A percentile compares a stretch with the other conserved stretches of the same genome.
These are phyloP conservation scores for Ophioceras dolichostomum DNA, from an alignment of 2,329 filamentous ascomycete genomes.

Conservation along the genomic window DNA sequence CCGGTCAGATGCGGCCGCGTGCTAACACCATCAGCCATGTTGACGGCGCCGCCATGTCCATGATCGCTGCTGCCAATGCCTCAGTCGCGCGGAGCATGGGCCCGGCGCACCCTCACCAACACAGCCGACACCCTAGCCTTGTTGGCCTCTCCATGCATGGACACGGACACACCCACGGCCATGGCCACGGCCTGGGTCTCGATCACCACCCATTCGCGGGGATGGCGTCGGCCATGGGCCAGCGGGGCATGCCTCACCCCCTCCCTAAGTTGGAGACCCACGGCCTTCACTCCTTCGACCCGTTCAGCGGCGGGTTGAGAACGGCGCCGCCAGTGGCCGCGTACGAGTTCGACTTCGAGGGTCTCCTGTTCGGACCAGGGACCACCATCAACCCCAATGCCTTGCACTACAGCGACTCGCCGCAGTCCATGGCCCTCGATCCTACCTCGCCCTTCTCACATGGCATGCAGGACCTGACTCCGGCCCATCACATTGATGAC, in stretches of 20 bases:
- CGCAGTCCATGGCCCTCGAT: constrained; percentile 53
- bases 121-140: constrained; percentile 64
- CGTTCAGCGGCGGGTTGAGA: constrained; percentile 51
- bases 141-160: constrained; percentile 49
- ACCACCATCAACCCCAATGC: constrained; percentile 60
- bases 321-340: constrained; percentile 61
- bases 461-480: constrained; percentile 44
- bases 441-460: constrained; percentile 17
- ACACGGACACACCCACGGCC: constrained; percentile 41
- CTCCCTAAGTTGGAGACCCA: constrained; percentile 78
- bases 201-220: constrained; percentile 54
- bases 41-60: constrained; percentile 62
- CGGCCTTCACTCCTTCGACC: constrained; percentile 50
- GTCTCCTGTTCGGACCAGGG: constrained; percentile 56
- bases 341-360: constrained; percentile 62
- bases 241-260: constrained; percentile 53
- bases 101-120: constrained; percentile 43
- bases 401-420: constrained; percentile 74
- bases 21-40: constrained; percentile 96
- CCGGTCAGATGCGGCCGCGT: constrained; percentile 59
- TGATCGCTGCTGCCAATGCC: constrained; percentile 51
- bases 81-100: constrained; percentile 36
- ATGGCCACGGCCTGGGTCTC: too few relatives aligned
- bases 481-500: constrained; percentile 55
- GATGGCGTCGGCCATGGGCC: constrained; percentile 57